Conservation (phyloP, 495 filamentous ascomycete species). For the Hypomontagnella submonticulosa region DNA sequence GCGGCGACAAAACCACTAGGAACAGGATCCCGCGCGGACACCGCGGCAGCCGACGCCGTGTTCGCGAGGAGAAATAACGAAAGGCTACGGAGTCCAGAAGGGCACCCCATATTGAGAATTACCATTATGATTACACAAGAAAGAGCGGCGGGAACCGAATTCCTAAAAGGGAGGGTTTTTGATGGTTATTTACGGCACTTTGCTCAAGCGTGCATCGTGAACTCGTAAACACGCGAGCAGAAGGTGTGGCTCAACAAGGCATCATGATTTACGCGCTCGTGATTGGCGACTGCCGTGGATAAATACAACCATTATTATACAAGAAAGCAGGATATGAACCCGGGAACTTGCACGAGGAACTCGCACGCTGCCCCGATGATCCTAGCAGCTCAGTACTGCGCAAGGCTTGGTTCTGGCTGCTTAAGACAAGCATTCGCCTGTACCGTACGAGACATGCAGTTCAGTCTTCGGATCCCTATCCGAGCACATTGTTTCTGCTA, state of each 20-base stretch:
- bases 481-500: constrained; percentile 14
- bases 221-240: constrained; percentile 23
- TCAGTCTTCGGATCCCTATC: constrained; percentile 28
- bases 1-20: constrained; percentile 53
- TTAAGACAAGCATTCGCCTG: constrained; percentile 6
- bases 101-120: constrained; percentile 40
- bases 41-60: constrained; percentile 38
- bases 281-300: constrained; percentile 39
- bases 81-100: constrained; percentile 43
- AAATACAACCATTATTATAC: constrained; percentile 18
- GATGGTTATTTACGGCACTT: constrained; percentile 20
- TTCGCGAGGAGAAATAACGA: constrained; percentile 33
- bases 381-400: constrained; percentile 14
- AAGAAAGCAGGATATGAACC: constrained; percentile 34
- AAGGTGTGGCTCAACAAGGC: constrained; percentile 21
- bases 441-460: constrained; percentile 26
- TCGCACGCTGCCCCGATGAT: constrained; percentile 14
- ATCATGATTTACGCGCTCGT: constrained; percentile 24
- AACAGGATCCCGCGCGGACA: constrained; percentile 51
- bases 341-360: constrained; percentile 23
- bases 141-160: neutral
- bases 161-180: constrained; percentile 5
- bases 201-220: constrained; percentile 21
- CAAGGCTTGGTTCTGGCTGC: neutral
- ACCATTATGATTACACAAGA: constrained; percentile 37